Base-by-base conservation (phyloP, 352 stramenopile species). In the Aphanomyces stellatus region DNA sequence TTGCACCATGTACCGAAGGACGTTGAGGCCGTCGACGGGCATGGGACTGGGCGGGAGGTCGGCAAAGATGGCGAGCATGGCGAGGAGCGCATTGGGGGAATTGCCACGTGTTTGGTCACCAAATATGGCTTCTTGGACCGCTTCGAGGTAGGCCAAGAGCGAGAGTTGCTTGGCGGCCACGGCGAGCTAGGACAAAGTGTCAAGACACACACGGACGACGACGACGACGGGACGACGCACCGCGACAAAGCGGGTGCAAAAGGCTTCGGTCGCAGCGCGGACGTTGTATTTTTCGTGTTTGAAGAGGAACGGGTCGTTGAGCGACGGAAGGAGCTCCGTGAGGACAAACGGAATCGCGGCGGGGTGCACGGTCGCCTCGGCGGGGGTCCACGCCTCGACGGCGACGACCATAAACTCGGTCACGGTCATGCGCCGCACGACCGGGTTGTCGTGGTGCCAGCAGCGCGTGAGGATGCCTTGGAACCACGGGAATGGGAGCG, bases 261-360 rank as follows among this genome's bases (percentile, higher is more conserved):
- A 74, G 0, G 74, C 72, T 24, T 24, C 34, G 6, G 67, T 19
- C 3, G 70, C 49, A 25, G 64, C 30, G 53, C 63, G 33, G 51
- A 57, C 57, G 25, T 65, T 11, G 24, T 65, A 55, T 65, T 66
- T 25, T 65, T 78, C 40, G 74, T 85, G 55, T 69, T 89, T 91
- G 76, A 86, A 92, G 51, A 93, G 76, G 35, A 89, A 67, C 15
- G 81, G 82, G 41, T 92, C 82, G 60, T 92, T 93, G 22, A 72
- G 76, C 3, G 77, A 69, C 19, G 71, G 76, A 31, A 93, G 57
- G 30, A 93, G 56, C 10, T 74, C 64, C 11, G 70, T 51, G 10
- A 89, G 74, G 22, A 90, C 70, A 65, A 93, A 92, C 7, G 41
- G 41, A 49, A 71, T 61, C 31, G 69, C 41, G 2, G 76, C 65